Evolutionary conservation across 345 rosid genomes (phyloP).

Genomic region (Dipteronia sinensis): DNA sequence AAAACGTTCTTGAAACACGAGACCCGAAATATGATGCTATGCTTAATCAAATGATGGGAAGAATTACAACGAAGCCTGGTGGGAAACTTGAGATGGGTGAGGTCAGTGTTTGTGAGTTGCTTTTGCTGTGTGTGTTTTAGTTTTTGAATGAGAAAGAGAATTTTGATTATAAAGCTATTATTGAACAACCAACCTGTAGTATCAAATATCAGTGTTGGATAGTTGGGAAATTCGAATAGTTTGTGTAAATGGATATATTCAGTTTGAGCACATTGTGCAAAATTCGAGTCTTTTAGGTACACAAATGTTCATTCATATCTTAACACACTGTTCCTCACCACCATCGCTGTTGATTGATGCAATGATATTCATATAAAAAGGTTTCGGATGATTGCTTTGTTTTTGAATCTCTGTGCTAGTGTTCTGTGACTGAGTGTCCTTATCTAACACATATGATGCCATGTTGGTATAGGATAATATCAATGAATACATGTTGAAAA

Average conservation of each 20-base stretch:
- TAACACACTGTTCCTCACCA: neutral
- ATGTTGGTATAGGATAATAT: no score
- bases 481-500: neutral
- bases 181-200: neutral
- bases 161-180: neutral
- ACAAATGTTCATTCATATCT: neutral
- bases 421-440: neutral
- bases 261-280: neutral
- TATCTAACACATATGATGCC: neutral
- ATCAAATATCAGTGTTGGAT: neutral
- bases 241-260: neutral
- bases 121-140: neutral
- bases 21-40: constrained; percentile 76
- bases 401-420: neutral
- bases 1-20: constrained; percentile 60
- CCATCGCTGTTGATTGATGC: neutral
- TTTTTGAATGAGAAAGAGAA: neutral
- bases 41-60: constrained; percentile 91
- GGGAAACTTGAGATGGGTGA: constrained; percentile 90
- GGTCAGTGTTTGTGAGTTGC: constrained; percentile 45
- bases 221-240: neutral
- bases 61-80: constrained; percentile 77
- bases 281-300: neutral
- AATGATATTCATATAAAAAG: neutral
- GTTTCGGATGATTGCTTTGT: neutral